Percentiles rank a stretch among this genome's conserved stretches.
phyloP scores from a whole-genome alignment of 306 rosid species.

The Delonix regia region DNA sequence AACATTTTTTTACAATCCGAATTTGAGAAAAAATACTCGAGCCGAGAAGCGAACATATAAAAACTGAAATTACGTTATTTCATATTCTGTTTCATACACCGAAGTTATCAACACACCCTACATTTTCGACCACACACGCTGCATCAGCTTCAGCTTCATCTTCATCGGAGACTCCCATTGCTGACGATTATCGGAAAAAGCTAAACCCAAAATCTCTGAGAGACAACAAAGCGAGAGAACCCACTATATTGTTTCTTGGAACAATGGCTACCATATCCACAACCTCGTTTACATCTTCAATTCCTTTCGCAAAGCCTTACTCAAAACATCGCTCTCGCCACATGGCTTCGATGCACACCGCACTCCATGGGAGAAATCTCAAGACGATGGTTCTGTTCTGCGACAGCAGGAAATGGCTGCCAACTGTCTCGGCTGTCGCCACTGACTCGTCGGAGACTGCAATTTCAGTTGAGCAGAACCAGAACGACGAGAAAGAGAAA shows the following conservation, averaged over 20 bases:
- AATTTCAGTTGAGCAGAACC: conserved; percentile 24
- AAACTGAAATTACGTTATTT: too few relatives aligned
- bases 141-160: background rate
- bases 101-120: background rate
- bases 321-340: conserved; percentile 35
- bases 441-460: conserved; percentile 50
- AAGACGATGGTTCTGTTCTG: conserved; percentile 20
- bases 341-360: conserved; percentile 22
- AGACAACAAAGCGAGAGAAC: background rate
- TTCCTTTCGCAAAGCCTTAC: conserved; percentile 41
- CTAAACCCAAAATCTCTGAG: background rate
- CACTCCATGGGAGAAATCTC: conserved; percentile 23
- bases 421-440: conserved; percentile 56
- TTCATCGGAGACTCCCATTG: background rate
- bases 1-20: too few relatives aligned
- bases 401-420: conserved; percentile 37
- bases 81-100: too few relatives aligned
- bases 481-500: conserved; percentile 37
- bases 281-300: conserved; percentile 34
- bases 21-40: too few relatives aligned
- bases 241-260: conserved; percentile 46
- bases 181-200: background rate
- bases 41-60: too few relatives aligned
- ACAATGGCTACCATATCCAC: conserved; percentile 57
- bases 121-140: conserved; percentile 42